Base-by-base conservation (phyloP, 495 filamentous ascomycete species). In the Hyaloscypha hepaticicola region DNA sequence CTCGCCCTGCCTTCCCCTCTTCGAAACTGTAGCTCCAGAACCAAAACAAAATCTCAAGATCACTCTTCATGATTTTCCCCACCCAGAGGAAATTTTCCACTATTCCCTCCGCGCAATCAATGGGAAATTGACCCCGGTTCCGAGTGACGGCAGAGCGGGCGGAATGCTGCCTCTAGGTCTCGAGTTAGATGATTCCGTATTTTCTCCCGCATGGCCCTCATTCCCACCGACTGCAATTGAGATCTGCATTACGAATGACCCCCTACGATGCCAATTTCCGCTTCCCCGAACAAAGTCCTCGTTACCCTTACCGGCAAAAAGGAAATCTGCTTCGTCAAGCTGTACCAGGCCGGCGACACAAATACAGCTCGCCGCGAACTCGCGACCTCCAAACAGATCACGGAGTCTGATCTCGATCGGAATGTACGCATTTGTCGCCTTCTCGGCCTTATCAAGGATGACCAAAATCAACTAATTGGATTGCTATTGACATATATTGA, bases 401-500 rank as follows among this genome's bases (percentile, higher is more conserved):
- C 61, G 34, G 62, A 65, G 62, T 65, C 62, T n/a, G 59, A 65
- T 50, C 29, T 65, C 49, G 55, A 49, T 50, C 53, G 29, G 50
- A 25, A 58, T 65, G 62, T 65, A 51, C 62, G 62, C 24, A 65
- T 65, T 58, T 58, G 55, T 34, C 33, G 62, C 29, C 62, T 65
- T 11, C 25, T 49, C 62, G 62, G 62, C 24, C 22, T 65, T 65
- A 49, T 58, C 51, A 61, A 60, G 57, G 57, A 66, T 61, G 63
- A 61, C n/a, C 14, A 41, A 55, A 38, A 60, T 52, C 41, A 48
- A 60, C 56, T 60, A 55, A 66, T 66, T 25, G 63, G 56, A 7
- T 21, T 66, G 55, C 33, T 66, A 56, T 61, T 66, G 48, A 60
- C 55, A 52, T 66, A 66, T 60, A 26, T 60, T 48, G 55, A 66